Evolutionary conservation across 139 green algal species (phyloP).

Genomic region (Picochlorum sp.): DNA sequence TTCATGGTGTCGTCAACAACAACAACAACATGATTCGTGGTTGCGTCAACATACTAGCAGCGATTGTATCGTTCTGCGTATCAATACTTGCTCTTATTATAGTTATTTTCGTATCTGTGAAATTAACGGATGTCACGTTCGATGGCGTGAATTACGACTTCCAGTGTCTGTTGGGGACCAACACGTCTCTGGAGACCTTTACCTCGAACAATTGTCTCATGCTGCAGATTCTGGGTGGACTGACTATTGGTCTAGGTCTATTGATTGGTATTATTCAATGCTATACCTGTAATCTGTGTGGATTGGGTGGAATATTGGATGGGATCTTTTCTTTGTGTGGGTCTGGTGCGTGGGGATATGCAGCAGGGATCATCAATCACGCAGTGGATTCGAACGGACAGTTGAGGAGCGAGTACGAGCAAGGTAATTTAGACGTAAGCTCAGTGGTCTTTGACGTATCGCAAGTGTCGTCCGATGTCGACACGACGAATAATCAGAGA

Average conservation of each 20-base stretch:
- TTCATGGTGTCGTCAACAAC: too few species aligned
- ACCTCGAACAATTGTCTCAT: constrained; percentile 12
- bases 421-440: too few species aligned
- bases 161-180: background rate
- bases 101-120: background rate
- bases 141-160: background rate
- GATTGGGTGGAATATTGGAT: constrained; percentile 10
- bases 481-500: background rate
- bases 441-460: too few species aligned
- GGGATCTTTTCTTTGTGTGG: constrained; percentile 2
- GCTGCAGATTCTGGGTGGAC: constrained; percentile 9
- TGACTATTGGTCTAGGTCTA: constrained; percentile 8
- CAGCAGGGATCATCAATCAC: background rate
- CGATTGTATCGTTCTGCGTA: too few species aligned
- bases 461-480: too few species aligned
- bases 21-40: too few species aligned
- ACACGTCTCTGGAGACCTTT: background rate
- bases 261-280: constrained; percentile 14
- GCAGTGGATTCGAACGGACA: background rate
- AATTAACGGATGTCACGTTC: constrained; percentile 2
- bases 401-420: background rate
- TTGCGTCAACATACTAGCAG: too few species aligned
- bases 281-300: constrained; percentile 12
- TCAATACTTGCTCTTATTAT: constrained; percentile 1
- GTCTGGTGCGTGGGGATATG: background rate